Evolutionary conservation across 139 green algal species (phyloP).

Genomic region (Coelastrella sp.): DNA sequence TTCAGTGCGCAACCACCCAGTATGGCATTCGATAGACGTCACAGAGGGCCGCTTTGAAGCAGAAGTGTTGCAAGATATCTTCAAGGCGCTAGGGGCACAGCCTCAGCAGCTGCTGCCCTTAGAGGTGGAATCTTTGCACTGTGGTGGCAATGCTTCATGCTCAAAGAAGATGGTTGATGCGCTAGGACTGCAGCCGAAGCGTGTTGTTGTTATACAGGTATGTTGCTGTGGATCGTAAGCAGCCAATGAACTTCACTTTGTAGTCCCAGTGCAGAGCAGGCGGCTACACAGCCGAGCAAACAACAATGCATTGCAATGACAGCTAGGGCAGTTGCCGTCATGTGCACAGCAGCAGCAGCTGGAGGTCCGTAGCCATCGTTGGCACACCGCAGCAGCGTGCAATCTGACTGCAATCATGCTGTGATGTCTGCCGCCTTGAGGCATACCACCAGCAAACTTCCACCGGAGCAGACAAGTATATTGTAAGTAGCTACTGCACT

Average conservation of each 20-base stretch:
- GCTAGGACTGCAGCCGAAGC: neutral
- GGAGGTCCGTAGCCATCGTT: no score
- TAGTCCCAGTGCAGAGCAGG: neutral
- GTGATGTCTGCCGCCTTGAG: no score
- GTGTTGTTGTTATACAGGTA: constrained; percentile 23
- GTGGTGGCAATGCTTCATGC: constrained; percentile 25
- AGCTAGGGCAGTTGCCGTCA: neutral
- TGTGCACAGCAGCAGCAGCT: no score
- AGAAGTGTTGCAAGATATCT: constrained; percentile 12
- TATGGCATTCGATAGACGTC: neutral
- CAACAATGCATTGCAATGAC: neutral
- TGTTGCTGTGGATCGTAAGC: neutral
- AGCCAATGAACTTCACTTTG: no score
- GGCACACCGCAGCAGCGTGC: no score
- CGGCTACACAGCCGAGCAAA: neutral
- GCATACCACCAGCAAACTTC: no score
- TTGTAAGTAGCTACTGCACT: no score
- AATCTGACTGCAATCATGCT: no score
- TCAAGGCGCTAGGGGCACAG: neutral
- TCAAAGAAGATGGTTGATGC: constrained; percentile 4
- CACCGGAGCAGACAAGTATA: no score
- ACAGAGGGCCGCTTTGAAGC: constrained; percentile 6
- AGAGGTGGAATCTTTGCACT: constrained; percentile 15
- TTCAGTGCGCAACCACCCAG: neutral
- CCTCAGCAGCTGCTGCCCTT: constrained; percentile 32